Evolutionary conservation across 2,329 filamentous ascomycete species (phyloP), one percentile per base, ranked within the genome.

Genomic region (Penicillium sclerotigenum): DNA sequence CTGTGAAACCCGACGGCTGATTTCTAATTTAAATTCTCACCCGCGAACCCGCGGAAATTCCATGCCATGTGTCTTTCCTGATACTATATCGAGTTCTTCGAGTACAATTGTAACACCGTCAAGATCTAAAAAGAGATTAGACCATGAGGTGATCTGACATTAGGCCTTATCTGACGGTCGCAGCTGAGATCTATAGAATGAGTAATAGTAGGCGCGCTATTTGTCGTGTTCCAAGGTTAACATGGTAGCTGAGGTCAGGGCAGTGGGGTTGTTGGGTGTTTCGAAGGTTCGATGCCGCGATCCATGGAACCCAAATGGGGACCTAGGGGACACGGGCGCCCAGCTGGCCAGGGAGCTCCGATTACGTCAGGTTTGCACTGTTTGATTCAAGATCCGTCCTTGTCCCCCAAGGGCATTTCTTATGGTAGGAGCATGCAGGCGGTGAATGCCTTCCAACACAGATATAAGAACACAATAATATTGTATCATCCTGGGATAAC

Each of bases 301-400:
- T 42, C 36, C 43, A 34, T 48, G 34, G 51, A 13, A n/a, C 20
- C 40, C 34, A n/a, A 42, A 29, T 11, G 9, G 22, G 31, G n/a
- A 14, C 13, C 13, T 6, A 14, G 13, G 29, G 37, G 22, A 50
- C 47, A 24, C 16, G 47, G 36, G 13, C 43, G 29, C 1, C 3
- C 10, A 13, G 18, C 43, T 31, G 20, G 13, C 13, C 33, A 36
- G n/a, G 9, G 34, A 37, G n/a, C 26, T 20, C 18, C 13, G 45
- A 54, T 54, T 54, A 54, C 22, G 52, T 54, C 45, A 54, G 52
- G 52, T 54, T 54, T 54, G 52, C 52, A 54, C 37, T 42, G 52
- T 54, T 54, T 54, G 52, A 16, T 33, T 28, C 52, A 29, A 34
- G 43, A 41, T 33, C 16, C 24, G 10, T 42, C n/a, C 13, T 31